Evolutionary conservation across 495 filamentous ascomycete genomes (phyloP).

Genomic region (Hypoxylon fragiforme): DNA sequence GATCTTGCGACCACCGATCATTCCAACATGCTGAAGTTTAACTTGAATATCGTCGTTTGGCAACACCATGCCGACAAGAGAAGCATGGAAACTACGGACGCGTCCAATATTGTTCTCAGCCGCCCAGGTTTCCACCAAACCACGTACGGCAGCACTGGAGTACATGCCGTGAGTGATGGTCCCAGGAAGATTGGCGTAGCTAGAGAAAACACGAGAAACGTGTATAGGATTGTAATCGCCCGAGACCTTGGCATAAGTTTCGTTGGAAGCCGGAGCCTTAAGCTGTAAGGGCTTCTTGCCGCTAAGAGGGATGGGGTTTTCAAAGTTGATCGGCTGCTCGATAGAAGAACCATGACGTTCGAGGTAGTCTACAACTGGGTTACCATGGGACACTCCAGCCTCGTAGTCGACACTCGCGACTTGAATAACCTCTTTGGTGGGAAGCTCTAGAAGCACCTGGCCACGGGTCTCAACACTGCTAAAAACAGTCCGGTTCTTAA

Average conservation of each 20-base stretch:
- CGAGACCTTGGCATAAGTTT: slow-evolving; percentile 95
- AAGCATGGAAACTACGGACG: slow-evolving; percentile 94
- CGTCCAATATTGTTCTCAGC: slow-evolving; percentile 98
- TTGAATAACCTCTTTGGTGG: slow-evolving; percentile 97
- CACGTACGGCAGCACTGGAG: slow-evolving; percentile 94
- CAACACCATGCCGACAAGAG: slow-evolving; percentile 94
- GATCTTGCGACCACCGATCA: slow-evolving; percentile 97
- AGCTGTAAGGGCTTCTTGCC: slow-evolving; percentile 86
- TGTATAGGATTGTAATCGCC: slow-evolving; percentile 99
- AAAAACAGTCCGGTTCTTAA: slow-evolving; percentile 93
- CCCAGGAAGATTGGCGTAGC: slow-evolving; percentile 90
- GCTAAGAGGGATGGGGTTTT: slow-evolving; percentile 93
- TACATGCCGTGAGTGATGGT: slow-evolving; percentile 99
- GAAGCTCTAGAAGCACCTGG: slow-evolving; percentile 89
- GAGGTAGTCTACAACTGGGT: slow-evolving; percentile 96
- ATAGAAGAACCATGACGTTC: slow-evolving; percentile 89
- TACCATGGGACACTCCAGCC: slow-evolving; percentile 85
- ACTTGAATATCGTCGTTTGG: slow-evolving; percentile 94
- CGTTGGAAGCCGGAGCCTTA: slow-evolving; percentile 93
- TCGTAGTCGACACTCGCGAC: slow-evolving; percentile 94
- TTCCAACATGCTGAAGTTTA: slow-evolving; percentile 92
- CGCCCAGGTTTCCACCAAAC: slow-evolving; percentile 98
- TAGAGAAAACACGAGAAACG: slow-evolving; percentile 93
- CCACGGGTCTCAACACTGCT: slow-evolving; percentile 90
- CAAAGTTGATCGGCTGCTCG: slow-evolving; percentile 95